Percentiles rank a stretch among this genome's conserved stretches.
Evolutionary conservation across 345 rosid species (phyloP).

Genomic region (Acer campestre): DNA sequence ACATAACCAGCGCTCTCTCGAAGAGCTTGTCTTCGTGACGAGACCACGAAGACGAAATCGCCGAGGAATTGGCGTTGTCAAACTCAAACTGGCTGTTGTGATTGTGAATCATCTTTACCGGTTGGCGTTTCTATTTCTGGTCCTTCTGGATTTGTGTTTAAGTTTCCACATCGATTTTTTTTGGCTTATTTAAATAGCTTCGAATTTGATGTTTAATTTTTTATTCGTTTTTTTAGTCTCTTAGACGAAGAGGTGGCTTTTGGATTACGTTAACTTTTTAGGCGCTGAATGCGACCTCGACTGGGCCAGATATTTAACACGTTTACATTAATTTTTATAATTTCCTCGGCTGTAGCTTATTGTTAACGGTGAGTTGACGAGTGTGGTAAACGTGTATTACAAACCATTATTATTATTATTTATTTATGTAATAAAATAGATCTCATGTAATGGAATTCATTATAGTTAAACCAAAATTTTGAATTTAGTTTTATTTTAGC

Average conservation of each 20-base stretch:
- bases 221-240: background rate
- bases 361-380: background rate
- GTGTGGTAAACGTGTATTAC: background rate
- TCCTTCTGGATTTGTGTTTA: background rate
- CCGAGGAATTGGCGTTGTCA: too few relatives aligned
- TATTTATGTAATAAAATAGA: too few relatives aligned
- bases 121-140: too few relatives aligned
- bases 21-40: constrained; percentile 32
- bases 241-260: background rate
- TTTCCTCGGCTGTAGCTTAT: background rate
- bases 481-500: too few relatives aligned
- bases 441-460: too few relatives aligned
- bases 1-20: constrained; percentile 28
- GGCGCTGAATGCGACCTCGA: background rate
- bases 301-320: background rate
- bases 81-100: background rate
- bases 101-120: background rate
- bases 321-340: background rate
- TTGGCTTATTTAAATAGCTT: background rate
- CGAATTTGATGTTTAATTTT: background rate
- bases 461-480: too few relatives aligned
- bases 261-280: background rate
- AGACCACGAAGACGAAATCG: constrained; percentile 20
- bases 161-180: background rate
- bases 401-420: too few relatives aligned